These are phyloP conservation scores for Paxillus rubicundulus DNA, from an alignment of 768 basidiomycete genomes.

Conservation along the genomic window DNA sequence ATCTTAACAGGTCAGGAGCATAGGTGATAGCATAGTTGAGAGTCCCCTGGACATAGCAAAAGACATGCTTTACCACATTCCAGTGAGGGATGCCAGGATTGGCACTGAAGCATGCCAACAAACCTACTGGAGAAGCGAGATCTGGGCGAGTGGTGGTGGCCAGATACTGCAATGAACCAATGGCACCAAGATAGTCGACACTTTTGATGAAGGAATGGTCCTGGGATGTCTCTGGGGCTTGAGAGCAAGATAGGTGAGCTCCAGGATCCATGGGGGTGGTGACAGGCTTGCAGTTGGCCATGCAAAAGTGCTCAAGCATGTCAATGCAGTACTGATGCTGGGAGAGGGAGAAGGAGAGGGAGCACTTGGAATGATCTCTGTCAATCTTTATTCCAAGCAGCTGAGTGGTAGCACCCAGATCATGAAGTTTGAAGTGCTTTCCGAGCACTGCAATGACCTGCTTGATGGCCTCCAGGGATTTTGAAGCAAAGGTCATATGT, in stretches of 20 bases:
- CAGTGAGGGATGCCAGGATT: too few relatives aligned
- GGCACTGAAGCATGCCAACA: too few relatives aligned
- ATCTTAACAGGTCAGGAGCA: too few relatives aligned
- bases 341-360: constrained; percentile 12
- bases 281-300: constrained; percentile 20
- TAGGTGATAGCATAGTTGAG: too few relatives aligned
- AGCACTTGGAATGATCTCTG: constrained; percentile 1
- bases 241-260: neutral
- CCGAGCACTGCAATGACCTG: neutral
- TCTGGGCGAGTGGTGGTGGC: too few relatives aligned
- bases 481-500: constrained; percentile 29
- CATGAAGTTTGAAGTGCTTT: constrained; percentile 6
- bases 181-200: too few relatives aligned
- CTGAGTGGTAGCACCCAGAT: constrained; percentile 18
- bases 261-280: constrained; percentile 18
- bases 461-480: constrained; percentile 1
- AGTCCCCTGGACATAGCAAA: too few relatives aligned
- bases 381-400: constrained; percentile 23
- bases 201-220: too few relatives aligned
- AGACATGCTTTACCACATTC: too few relatives aligned
- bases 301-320: constrained; percentile 18
- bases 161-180: too few relatives aligned
- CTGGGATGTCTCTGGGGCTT: too few relatives aligned
- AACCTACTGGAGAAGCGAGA: too few relatives aligned
- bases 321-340: constrained; percentile 22